Conservation (phyloP, 192 early-diverging fungal species). For the Phycomyces blakesleeanus region DNA sequence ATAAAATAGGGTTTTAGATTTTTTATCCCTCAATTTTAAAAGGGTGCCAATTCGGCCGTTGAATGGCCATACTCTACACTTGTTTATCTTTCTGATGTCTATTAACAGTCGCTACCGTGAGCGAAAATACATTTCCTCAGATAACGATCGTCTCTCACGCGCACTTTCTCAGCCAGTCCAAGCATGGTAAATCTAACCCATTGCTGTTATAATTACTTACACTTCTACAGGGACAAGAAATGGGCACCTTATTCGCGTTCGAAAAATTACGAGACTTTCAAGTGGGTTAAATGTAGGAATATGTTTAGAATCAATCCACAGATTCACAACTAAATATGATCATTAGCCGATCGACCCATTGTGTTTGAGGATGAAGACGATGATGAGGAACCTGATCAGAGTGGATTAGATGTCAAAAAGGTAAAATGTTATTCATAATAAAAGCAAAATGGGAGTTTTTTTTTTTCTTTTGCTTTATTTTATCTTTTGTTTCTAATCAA, state of each 20-base stretch:
- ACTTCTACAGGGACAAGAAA: conserved; percentile 20
- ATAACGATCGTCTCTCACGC: conserved; percentile 21
- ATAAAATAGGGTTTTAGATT: too few species aligned
- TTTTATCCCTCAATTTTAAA: neutral
- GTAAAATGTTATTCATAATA: neutral
- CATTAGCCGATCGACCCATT: conserved; percentile 19
- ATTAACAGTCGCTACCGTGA: conserved; percentile 19
- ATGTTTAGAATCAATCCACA: neutral
- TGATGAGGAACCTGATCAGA: conserved; percentile 5
- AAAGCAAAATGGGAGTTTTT: too few species aligned
- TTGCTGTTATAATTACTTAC: neutral
- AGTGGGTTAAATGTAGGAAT: conserved; percentile 22
- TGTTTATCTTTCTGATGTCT: conserved; percentile 8
- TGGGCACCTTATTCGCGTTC: conserved; percentile 11
- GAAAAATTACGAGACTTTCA: conserved; percentile 9
- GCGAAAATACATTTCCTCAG: conserved; percentile 17
- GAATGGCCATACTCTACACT: neutral
- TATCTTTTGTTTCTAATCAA: too few species aligned
- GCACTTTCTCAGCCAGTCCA: conserved; percentile 26
- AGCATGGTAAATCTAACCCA: conserved; percentile 11
- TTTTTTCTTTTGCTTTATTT: too few species aligned
- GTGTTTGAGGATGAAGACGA: conserved; percentile 22
- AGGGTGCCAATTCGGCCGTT: neutral
- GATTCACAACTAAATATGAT: neutral
- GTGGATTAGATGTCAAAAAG: conserved; percentile 5